Base-by-base conservation (phyloP, 495 filamentous ascomycete genomes). In the Filosporella fistucella region DNA sequence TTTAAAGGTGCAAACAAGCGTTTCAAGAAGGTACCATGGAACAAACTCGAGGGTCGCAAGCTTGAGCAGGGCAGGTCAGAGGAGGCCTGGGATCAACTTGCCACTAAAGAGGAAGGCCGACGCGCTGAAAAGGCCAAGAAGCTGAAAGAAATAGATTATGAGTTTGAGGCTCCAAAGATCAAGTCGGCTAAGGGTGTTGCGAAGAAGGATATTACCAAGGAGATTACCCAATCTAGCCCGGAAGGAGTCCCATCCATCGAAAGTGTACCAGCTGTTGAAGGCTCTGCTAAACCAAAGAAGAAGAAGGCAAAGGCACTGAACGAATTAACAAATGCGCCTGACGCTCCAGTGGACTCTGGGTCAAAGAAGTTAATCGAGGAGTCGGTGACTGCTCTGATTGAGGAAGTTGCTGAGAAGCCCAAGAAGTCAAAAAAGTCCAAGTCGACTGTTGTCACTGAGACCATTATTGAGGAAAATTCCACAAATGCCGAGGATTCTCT, bases 1-100 rank as follows among this genome's bases (percentile, higher is more conserved):
- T 97, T 86, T 76, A 86, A 89, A 68, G 90, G 89, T 26, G 85
- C 86, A 48, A 90, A 91, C 63, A 82, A 78, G 54, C 84, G 89
- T 37, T 96, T 89, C 77, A 96, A 96, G 75, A 71, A 70, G 13
- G 77, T 89, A 5, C 91, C 93, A 10, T 84, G 85, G 74, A 91
- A 89, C 62, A 84, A 81, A 62, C 81, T 95, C 54, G 85, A 85
- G 45, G 84, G 88, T 48, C 76, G 78, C 47, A 77, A 78, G 47
- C 68, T 95, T 45, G 80, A 85, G 61, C 75, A 78, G 63, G 80
- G 82, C 47, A 73, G 74, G 59, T 74, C 84, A 8, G 78, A 87
- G 54, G 80, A 87, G 14, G 69, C 76, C 36, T 97, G 93, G 94
- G 69, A 80, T 42, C 77, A 82, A 64, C 79, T 77, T 58, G 77